A percentile compares a stretch with the other conserved stretches of the same genome.
Evolutionary conservation across 2,329 filamentous ascomycete species (phyloP).

Genomic region (Botrytis paeoniae): DNA sequence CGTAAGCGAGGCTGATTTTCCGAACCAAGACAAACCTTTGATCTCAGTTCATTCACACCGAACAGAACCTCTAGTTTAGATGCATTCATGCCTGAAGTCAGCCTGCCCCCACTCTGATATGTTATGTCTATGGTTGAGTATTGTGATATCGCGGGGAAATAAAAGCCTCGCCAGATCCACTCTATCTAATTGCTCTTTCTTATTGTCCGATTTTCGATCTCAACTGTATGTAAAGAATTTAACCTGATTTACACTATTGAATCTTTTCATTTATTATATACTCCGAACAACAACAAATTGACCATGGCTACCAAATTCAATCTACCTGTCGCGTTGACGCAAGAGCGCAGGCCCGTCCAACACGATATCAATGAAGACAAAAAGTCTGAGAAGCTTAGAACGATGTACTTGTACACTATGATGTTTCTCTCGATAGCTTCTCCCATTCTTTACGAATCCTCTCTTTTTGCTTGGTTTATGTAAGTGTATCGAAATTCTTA

Average conservation of each 20-base stretch:
- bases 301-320: not conserved
- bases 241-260: not conserved
- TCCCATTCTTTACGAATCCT: conserved; percentile 21
- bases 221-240: no score
- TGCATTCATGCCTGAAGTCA: not conserved
- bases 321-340: not conserved
- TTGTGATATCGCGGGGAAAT: not conserved
- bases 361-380: not conserved
- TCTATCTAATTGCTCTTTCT: not conserved
- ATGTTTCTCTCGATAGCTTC: conserved; percentile 20
- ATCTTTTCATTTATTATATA: not conserved
- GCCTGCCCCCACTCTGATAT: not conserved
- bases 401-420: conserved; percentile 19
- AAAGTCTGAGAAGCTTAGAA: not conserved
- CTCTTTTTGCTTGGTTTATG: conserved; percentile 17
- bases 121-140: not conserved
- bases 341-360: not conserved
- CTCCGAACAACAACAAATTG: not conserved
- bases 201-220: not conserved
- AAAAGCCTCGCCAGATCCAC: not conserved
- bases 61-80: not conserved
- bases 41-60: not conserved
- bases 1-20: conserved; percentile 21
- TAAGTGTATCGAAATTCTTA: conserved; percentile 1
- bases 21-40: conserved; percentile 10